A percentile compares a stretch with the other conserved stretches of the same genome.
Evolutionary conservation across 495 filamentous ascomycete genomes (phyloP).

Genomic region (Trichocladium antarcticum): DNA sequence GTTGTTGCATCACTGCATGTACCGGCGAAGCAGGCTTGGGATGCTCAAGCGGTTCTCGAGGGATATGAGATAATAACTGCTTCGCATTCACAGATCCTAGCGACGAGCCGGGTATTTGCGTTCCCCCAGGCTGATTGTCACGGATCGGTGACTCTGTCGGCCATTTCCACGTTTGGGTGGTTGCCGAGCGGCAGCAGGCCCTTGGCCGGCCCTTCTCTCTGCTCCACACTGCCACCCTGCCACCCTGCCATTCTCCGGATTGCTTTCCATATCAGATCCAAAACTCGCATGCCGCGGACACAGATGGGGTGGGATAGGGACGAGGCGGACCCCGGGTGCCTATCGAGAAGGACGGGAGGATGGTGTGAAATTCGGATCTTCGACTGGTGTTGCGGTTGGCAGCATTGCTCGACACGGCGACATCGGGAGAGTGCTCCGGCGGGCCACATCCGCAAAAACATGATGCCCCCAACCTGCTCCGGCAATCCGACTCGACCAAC

Average conservation of each 20-base stretch:
- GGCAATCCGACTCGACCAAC: slow-evolving; percentile 8
- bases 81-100: too few species aligned
- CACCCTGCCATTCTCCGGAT: too few species aligned
- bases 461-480: not conserved
- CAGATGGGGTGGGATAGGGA: too few species aligned
- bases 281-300: slow-evolving; percentile 2
- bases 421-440: not conserved
- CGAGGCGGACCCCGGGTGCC: too few species aligned
- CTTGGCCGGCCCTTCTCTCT: not conserved
- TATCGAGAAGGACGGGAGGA: too few species aligned
- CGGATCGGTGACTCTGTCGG: not conserved
- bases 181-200: not conserved
- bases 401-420: not conserved
- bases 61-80: too few species aligned
- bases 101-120: too few species aligned
- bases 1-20: too few species aligned
- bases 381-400: not conserved
- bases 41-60: too few species aligned
- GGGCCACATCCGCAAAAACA: not conserved
- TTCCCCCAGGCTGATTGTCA: too few species aligned
- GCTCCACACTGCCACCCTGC: not conserved
- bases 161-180: slow-evolving; percentile 5
- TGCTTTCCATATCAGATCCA: slow-evolving; percentile 9
- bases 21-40: too few species aligned
- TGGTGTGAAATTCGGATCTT: too few species aligned